These are phyloP conservation scores for Trichoderma sp. DNA, from an alignment of 2,329 filamentous ascomycete genomes.

Conservation along the genomic window DNA sequence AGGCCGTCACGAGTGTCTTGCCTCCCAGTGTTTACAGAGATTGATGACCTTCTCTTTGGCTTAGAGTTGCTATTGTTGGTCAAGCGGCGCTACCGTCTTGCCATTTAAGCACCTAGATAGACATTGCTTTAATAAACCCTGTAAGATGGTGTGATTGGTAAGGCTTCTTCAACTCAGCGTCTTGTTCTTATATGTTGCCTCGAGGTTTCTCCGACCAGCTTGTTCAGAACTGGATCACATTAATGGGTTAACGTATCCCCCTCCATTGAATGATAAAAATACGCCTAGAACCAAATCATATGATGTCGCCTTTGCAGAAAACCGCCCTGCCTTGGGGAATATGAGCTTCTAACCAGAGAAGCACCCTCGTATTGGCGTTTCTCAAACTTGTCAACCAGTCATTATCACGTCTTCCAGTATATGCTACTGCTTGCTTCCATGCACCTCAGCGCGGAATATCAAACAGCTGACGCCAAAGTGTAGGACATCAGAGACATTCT, in stretches of 20 bases:
- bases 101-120: too few species aligned
- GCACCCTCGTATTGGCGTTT: background rate
- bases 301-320: background rate
- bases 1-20: too few species aligned
- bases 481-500: background rate
- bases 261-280: too few species aligned
- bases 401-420: background rate
- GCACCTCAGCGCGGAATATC: background rate
- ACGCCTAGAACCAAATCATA: too few species aligned
- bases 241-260: background rate
- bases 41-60: too few species aligned
- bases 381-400: background rate
- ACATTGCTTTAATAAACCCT: too few species aligned
- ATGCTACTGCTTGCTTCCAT: background rate
- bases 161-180: background rate
- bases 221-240: background rate
- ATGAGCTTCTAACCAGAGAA: background rate
- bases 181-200: background rate
- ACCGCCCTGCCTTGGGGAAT: background rate
- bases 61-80: too few species aligned
- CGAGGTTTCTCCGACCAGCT: background rate
- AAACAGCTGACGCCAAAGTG: background rate
- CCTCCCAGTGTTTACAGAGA: too few species aligned
- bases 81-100: too few species aligned
- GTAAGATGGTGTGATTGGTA: too few species aligned